Conservation (phyloP, 2,329 filamentous ascomycete genomes). For the Furcasterigmium sp. region DNA sequence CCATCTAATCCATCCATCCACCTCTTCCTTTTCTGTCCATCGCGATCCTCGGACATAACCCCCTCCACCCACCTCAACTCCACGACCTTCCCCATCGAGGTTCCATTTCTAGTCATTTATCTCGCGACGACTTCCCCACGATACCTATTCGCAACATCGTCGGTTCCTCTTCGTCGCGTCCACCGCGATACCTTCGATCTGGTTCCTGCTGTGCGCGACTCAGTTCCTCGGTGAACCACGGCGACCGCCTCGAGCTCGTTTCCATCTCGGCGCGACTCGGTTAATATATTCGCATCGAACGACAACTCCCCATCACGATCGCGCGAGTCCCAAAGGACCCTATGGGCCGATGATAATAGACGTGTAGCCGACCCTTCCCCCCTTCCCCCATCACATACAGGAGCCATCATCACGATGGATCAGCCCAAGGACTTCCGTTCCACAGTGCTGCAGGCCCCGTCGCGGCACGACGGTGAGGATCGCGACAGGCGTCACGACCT, state of each 20-base stretch:
- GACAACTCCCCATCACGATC: background rate
- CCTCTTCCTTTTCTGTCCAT: conserved; percentile 3
- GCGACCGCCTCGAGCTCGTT: no score
- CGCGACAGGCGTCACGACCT: conserved; percentile 40
- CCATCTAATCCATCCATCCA: conserved; percentile 1
- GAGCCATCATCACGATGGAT: conserved; percentile 30
- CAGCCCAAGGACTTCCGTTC: conserved; percentile 37
- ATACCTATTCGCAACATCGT: no score
- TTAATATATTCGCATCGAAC: background rate
- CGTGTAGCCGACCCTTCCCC: conserved; percentile 3
- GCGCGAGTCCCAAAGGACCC: background rate
- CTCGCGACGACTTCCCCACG: no score
- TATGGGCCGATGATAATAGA: conserved; percentile 1
- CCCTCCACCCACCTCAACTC: background rate
- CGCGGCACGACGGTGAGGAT: conserved; percentile 27
- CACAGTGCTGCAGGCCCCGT: conserved; percentile 41
- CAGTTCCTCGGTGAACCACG: no score
- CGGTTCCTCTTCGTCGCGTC: no score
- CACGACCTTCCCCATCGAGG: no score
- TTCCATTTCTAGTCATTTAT: no score
- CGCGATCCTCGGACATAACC: background rate
- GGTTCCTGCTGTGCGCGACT: no score
- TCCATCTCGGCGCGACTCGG: background rate
- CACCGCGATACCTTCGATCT: no score
- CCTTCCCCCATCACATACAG: conserved; percentile 5